Evolutionary conservation across 257 asterid species (phyloP).

Genomic region (Datura wrightii): DNA sequence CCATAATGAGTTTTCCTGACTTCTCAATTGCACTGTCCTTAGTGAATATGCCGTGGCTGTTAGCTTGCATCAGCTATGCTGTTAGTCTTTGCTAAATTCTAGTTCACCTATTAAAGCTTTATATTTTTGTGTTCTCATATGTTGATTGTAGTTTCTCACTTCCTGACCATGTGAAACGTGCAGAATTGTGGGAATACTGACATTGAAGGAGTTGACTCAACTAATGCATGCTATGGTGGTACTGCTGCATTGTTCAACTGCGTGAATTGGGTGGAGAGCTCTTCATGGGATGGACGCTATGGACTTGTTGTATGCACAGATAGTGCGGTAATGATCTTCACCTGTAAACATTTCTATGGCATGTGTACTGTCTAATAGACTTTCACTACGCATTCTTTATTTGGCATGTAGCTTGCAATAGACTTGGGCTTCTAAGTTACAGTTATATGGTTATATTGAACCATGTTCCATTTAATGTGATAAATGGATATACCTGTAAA

Average conservation of each 20-base stretch:
- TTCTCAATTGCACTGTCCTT: background rate
- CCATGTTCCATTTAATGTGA: background rate
- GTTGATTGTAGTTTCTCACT: conserved; percentile 20
- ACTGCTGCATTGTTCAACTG: conserved; percentile 97
- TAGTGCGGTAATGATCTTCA: conserved; percentile 79
- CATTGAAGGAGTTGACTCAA: conserved; percentile 98
- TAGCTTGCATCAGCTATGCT: background rate
- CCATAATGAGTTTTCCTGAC: background rate
- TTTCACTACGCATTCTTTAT: background rate
- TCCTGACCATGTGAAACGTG: conserved; percentile 35
- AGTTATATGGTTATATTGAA: background rate
- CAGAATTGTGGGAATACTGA: conserved; percentile 93
- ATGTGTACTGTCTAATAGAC: background rate
- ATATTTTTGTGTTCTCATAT: background rate
- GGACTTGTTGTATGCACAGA: conserved; percentile 99
- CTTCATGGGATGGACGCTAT: conserved; percentile 99
- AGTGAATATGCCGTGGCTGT: background rate
- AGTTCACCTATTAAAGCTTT: conserved; percentile 12
- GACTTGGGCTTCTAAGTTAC: background rate
- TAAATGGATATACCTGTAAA: background rate
- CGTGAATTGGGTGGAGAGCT: conserved; percentile 97
- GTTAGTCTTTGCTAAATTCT: background rate
- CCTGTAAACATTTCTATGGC: conserved; percentile 28
- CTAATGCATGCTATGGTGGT: conserved; percentile 98
- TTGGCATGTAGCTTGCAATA: conserved; percentile 6